Evolutionary conservation across 2,329 filamentous ascomycete species (phyloP).

Genomic region (Fusarium floridanum): DNA sequence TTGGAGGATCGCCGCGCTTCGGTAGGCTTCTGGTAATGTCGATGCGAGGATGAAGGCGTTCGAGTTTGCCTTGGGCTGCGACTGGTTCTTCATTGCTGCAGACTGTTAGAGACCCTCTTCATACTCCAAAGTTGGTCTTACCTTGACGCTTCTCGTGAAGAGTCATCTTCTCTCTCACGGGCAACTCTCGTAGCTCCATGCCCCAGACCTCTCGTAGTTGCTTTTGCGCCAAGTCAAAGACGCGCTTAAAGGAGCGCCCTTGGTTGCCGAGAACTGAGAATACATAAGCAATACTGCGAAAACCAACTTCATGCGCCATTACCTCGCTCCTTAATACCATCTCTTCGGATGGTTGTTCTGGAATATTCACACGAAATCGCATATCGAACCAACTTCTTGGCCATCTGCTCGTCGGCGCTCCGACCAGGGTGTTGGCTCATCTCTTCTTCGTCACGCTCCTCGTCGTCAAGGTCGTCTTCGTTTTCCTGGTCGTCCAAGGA

Average conservation of each 20-base stretch:
- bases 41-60: slow-evolving; percentile 84
- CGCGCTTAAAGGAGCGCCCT: slow-evolving; percentile 76
- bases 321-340: slow-evolving; percentile 76
- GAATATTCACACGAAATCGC: slow-evolving; percentile 76
- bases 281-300: slow-evolving; percentile 14
- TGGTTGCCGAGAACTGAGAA: slow-evolving; percentile 76
- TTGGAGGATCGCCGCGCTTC: slow-evolving; percentile 73
- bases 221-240: slow-evolving; percentile 83
- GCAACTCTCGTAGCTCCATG: slow-evolving; percentile 92
- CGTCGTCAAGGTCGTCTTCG: slow-evolving; percentile 55
- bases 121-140: slow-evolving; percentile 48
- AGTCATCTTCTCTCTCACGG: slow-evolving; percentile 83
- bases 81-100: slow-evolving; percentile 59
- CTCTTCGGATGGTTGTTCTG: slow-evolving; percentile 69
- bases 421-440: slow-evolving; percentile 45
- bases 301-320: not conserved
- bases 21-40: slow-evolving; percentile 76
- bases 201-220: slow-evolving; percentile 81
- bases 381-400: slow-evolving; percentile 77
- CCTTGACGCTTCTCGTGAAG: slow-evolving; percentile 82
- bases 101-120: slow-evolving; percentile 9
- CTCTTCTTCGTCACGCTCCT: slow-evolving; percentile 46
- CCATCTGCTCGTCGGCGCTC: slow-evolving; percentile 64
- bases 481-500: slow-evolving; percentile 48
- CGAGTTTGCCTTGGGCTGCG: slow-evolving; percentile 67